Evolutionary conservation across 768 basidiomycete genomes (phyloP), one percentile per base, ranked within the genome.

Genomic region (Mycena epipterygia): DNA sequence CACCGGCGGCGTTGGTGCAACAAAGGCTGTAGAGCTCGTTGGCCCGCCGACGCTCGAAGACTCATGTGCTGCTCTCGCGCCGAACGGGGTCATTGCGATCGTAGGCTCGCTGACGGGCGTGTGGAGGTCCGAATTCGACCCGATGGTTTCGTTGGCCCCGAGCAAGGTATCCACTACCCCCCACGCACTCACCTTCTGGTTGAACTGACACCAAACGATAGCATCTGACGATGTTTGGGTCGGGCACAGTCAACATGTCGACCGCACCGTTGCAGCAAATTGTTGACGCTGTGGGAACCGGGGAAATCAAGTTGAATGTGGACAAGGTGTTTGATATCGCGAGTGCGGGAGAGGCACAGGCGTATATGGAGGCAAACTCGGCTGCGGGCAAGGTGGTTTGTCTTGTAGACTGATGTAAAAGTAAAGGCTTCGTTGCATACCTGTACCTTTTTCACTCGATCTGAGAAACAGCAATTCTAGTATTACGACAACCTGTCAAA

Each of bases 371-470:
- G 59, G 63, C 74, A 3, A 76, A 77, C 58, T 51, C 66, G 29
- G 77, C 75, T 3, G 74, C 76, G 16, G 74, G 75, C 12, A 76
- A 77, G 33, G 74, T 78, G 17, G 75, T 77, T 17, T 75, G 75
- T 59, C 49, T 77, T 7, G 73, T 78, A 5, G 73, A 78, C 39
- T 73, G 48, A 74, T 8, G n/a, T 6, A 48, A 48, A n/a, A n/a
- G n/a, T n/a, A n/a, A n/a, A n/a, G n/a, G n/a, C n/a, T n/a, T n/a
- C n/a, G n/a, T n/a, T n/a, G n/a, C n/a, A n/a, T n/a, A n/a, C n/a
- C n/a, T n/a, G n/a, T n/a, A n/a, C n/a, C n/a, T n/a, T n/a, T n/a
- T n/a, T n/a, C n/a, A n/a, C n/a, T n/a, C n/a, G n/a, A n/a, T n/a
- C n/a, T n/a, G n/a, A n/a, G n/a, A n/a, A n/a, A n/a, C n/a, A n/a